A percentile compares a stretch with the other conserved stretches of the same genome.
Evolutionary conservation across 202 grass and related monocot species (phyloP).

Genomic region (Carex arenaria): DNA sequence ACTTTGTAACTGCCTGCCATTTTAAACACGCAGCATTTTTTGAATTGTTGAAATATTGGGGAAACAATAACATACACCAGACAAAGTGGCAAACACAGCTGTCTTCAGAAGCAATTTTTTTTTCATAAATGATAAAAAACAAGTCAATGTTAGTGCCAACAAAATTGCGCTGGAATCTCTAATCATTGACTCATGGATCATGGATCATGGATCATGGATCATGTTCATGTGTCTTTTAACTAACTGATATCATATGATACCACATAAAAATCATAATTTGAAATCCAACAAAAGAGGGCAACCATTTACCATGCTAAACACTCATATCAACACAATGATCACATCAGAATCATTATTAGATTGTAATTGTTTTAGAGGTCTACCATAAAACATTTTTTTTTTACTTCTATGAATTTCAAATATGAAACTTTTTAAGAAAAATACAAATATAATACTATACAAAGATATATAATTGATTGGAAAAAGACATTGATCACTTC

Average conservation of each 20-base stretch:
- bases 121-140: neutral
- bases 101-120: neutral
- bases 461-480: too few species aligned
- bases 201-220: neutral
- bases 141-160: slow-evolving; percentile 1
- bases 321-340: too few species aligned
- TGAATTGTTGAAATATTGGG: neutral
- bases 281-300: too few species aligned
- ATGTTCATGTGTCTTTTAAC: neutral
- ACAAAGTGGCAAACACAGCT: neutral
- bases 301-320: too few species aligned
- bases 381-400: too few species aligned
- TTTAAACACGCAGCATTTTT: neutral
- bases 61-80: neutral
- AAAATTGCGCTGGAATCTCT: slow-evolving; percentile 1
- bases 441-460: too few species aligned
- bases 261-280: too few species aligned
- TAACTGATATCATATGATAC: neutral
- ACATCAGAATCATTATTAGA: too few species aligned
- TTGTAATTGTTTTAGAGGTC: too few species aligned
- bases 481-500: too few species aligned
- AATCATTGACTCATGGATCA: neutral
- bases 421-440: too few species aligned
- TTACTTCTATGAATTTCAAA: too few species aligned
- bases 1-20: neutral